Evolutionary conservation across 2,329 filamentous ascomycete species (phyloP), one percentile per base, ranked within the genome.

Genomic region (Zymoseptoria ardabiliae): DNA sequence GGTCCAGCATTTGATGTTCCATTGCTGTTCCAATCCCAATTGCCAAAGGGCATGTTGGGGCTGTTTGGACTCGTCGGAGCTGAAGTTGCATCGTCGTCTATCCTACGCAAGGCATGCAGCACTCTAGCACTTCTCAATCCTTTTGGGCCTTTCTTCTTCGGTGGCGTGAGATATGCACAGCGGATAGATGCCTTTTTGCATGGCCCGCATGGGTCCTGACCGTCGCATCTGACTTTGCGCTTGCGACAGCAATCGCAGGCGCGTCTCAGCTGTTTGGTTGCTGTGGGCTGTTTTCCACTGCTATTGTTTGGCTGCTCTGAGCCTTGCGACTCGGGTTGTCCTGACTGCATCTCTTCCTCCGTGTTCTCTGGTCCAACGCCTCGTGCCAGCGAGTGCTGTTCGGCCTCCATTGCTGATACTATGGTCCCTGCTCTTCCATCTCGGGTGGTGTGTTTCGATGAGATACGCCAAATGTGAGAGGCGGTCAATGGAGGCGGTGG

Each of bases 161-260:
- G 68, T 22, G 70, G 66, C 55, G 72, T 69, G 8, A 73, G 65
- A 58, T 73, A 73, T 50, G 70, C 70, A 60, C 72, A 73, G 61
- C 68, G 61, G 52, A 73, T 71, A 7, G 64, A 59, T 3, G 72
- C 71, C 61, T 73, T 73, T 57, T 65, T 67, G 60, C 72, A 73
- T 19, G 72, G 72, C 13, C 61, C 63, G 61, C 71, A 73, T 22
- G 72, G 70, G 49, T 72, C 68, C 22, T 59, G 56, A 17, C 69
- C 70, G 63, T 74, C 71, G 54, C 72, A 74, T 41, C 63, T 66
- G 9, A 74, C 71, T 61, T 74, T 74, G 10, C 72, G 57, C 58
- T 73, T 74, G 10, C 72, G 60, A 55, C 72, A 74, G 58, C 72
- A 74, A 58, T 74, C 72, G 61, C 72, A 74, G 13, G 72, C 72